Evolutionary conservation across 148 eudicot species (phyloP), one percentile per base, ranked within the genome.

Genomic region (Nepenthes mirabilis): DNA sequence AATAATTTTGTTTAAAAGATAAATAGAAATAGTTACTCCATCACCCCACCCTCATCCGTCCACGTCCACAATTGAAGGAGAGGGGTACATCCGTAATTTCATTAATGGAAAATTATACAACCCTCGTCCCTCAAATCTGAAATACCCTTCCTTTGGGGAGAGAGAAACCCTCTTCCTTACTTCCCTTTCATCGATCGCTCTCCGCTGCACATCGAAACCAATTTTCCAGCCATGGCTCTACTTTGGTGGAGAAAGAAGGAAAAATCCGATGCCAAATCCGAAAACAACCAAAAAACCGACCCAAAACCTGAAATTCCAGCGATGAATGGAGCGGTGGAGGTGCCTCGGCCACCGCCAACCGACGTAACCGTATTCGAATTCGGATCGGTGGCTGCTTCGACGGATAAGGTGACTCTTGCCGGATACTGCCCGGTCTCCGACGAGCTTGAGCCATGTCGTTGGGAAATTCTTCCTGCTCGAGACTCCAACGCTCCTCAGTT

Each of bases 341-440:
- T 90, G 0, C 67, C 63, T 1, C 79, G 88, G 1, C 77, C 77
- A 1, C 61, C 76, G 0, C 37, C 59, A 2, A 37, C 73, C 1
- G 86, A 79, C 23, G 76, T 85, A 1, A 70, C 95, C 1, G 83
- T 90, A 1, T 86, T 90, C 62, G 97, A 90, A 63, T 87, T 84
- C 72, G 95, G 95, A 59, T 82, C 97, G 4, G 86, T 88, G 1
- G 79, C 76, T 2, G 75, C 74, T 6, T 74, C 94, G 0, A 11
- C 82, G 2, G 97, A 90, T 63, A 83, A 82, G 79, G 94, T 90
- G 5, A 90, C 97, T 0, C 74, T 86, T 14, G 90, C 97, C 52
- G 97, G 97, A 14, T 86, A 81, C 64, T 89, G 97, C 72, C 90
- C 96, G 12, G 90, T 85, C 34, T 90, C 94, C 61, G 90, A 86